Base-by-base conservation (phyloP, 2,329 filamentous ascomycete species). In the Fusarium bactridioides region DNA sequence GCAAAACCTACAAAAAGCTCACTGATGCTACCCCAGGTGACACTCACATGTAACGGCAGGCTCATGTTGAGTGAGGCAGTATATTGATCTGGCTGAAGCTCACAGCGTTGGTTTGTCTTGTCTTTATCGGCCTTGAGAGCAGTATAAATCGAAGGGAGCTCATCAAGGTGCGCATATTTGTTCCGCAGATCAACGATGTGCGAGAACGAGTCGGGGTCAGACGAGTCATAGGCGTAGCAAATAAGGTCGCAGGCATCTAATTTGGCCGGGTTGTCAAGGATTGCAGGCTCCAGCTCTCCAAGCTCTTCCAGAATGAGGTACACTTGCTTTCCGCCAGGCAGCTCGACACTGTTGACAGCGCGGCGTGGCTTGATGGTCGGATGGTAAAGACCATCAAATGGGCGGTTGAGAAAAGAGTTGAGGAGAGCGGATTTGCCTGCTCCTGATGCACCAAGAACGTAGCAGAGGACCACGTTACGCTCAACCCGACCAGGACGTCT, bases 271-370 rank as follows among this genome's bases (percentile, higher is more conserved):
- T 99, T 99, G 63, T 98, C 96, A 7, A 99, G 86, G 61, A 98
- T 94, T 18, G 96, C 96, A 0, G 94, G 93, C 81, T 98, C 96
- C n/a, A 97, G 86, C 81, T 98, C 94, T 38, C 96, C 96, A 2
- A 98, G 91, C 82, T 99, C 96, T 78, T 97, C 94, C 29, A 98
- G 86, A 66, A 99, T 98, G 38, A 99, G 87, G 79, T 99, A 98
- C 81, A 95, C 97, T 82, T 99, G 96, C 80, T 97, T 97, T 57
- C 96, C 96, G 15, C 96, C 96, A 50, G 94, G 94, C 2, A 99
- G 88, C 80, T 99, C 96, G 23, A 99, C 96, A 64, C 94, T 97
- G 80, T 99, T 98, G 73, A 99, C 96, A 0, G 94, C 95, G 8
- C 94, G 93, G 16, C 94, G 92, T 5, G 96, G 94, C 78, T 97